Evolutionary conservation across 176 grass and related monocot genomes (phyloP), one percentile per base, ranked within the genome.

Genomic region (Chrysopogon serrulatus): DNA sequence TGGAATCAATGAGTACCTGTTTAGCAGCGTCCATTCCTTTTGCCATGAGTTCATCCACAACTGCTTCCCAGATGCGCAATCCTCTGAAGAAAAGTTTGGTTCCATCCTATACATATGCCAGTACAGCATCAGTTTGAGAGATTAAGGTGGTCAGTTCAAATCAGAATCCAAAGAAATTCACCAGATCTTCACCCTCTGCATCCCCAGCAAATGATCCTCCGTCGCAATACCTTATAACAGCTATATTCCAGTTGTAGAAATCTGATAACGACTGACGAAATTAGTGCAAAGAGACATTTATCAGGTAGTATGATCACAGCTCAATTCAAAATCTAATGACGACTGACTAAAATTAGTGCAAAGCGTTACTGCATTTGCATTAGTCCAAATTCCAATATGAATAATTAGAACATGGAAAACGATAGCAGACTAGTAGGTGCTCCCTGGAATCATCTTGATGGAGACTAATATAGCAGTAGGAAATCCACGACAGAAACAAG

Each of bases 241-340:
- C 92, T 79, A 84, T 98, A 74, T 98, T 98, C 95, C 95, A 98
- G 71, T 91, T 72, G 64, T 92, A 95, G 76, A 95, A 95, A 92
- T 92, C 90, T 95, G 53, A 74, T 61, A 13, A 42, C 0, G 6
- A 13, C 26, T 10, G 13, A 53, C 11, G 5, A 48, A 70, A 18
- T 83, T 45, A 78, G 79, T 83, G n/a, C 11, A 47, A 47, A 27
- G 6, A n/a, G 21, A 37, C 17, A 72, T 40, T 56, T 1, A 49
- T 10, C 17, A 39, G 23, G 19, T 13, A 67, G 31, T 40, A 31
- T 32, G 21, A 86, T 75, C 33, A 36, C 68, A 86, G 63, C 16
- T 73, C 12, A 82, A 54, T 35, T 49, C 28, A 34, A 78, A 42
- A 26, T 17, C 0, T n/a, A n/a, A n/a, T n/a, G n/a, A n/a, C n/a